Conservation (phyloP, 345 rosid genomes). For the Turnera subulata region DNA sequence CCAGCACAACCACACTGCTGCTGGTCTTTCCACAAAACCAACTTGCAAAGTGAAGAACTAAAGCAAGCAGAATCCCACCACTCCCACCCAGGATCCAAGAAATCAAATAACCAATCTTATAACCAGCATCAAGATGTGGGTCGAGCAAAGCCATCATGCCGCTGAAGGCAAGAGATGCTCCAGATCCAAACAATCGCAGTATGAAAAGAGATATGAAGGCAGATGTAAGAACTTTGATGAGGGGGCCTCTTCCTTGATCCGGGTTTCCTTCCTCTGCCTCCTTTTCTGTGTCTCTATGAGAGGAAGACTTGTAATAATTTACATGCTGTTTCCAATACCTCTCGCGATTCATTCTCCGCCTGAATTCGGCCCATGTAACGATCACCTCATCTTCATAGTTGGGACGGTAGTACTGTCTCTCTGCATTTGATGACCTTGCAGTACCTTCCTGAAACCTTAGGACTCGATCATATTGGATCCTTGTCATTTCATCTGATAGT, state of each 20-base stretch:
- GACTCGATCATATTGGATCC: conserved; percentile 55
- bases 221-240: conserved; percentile 53
- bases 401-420: conserved; percentile 26
- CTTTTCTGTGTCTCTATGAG: conserved; percentile 31
- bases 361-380: conserved; percentile 57
- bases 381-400: conserved; percentile 50
- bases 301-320: conserved; percentile 20
- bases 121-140: conserved; percentile 68
- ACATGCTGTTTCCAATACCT: conserved; percentile 39
- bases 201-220: conserved; percentile 53
- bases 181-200: conserved; percentile 50
- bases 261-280: conserved; percentile 30
- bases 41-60: conserved; percentile 72
- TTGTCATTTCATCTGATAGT: conserved; percentile 63
- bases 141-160: conserved; percentile 60
- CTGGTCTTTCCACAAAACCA: conserved; percentile 90
- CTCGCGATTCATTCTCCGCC: conserved; percentile 40
- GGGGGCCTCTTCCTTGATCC: conserved; percentile 50
- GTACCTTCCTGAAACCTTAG: conserved; percentile 40
- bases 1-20: conserved; percentile 63
- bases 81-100: conserved; percentile 81
- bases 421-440: conserved; percentile 33
- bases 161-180: conserved; percentile 61
- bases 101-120: conserved; percentile 68
- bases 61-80: conserved; percentile 59